Percentiles rank a stretch among this genome's conserved stretches.
phyloP scores from a whole-genome alignment of 352 stramenopile genomes.

The Phytophthora macrochlamydospora region DNA sequence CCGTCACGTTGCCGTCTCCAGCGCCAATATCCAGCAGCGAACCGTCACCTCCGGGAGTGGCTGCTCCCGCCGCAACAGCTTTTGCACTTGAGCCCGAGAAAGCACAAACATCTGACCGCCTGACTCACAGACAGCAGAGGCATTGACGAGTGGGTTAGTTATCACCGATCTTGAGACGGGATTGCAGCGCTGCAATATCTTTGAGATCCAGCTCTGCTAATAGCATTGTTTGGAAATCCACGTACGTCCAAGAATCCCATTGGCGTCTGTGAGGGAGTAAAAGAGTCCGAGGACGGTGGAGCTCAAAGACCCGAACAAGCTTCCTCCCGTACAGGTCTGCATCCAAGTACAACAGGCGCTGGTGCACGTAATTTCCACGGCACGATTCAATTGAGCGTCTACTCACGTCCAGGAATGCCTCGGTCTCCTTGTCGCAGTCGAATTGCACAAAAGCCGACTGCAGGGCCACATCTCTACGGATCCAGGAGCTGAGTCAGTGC shows the following conservation, averaged over 20 bases:
- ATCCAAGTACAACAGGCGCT: constrained; percentile 2
- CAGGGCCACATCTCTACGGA: constrained; percentile 58
- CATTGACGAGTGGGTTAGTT: constrained; percentile 1
- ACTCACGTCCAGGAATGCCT: constrained; percentile 69
- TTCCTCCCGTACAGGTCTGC: constrained; percentile 79
- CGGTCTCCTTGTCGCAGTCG: constrained; percentile 78
- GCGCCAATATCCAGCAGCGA: constrained; percentile 83
- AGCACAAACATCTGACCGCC: constrained; percentile 90
- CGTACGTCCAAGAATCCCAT: constrained; percentile 84
- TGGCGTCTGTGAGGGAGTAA: constrained; percentile 84
- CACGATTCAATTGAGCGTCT: not conserved
- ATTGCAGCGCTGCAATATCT: constrained; percentile 15
- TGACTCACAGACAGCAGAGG: constrained; percentile 21
- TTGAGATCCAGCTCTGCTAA: not conserved
- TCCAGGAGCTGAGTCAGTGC: constrained; percentile 2
- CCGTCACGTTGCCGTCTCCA: constrained; percentile 85
- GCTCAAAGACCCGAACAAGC: constrained; percentile 64
- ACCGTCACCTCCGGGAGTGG: constrained; percentile 30
- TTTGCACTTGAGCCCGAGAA: constrained; percentile 70
- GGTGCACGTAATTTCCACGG: no score
- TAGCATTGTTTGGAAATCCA: constrained; percentile 10
- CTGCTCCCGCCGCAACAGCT: constrained; percentile 58
- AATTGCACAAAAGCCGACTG: constrained; percentile 70
- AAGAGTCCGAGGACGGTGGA: constrained; percentile 78
- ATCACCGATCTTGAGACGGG: constrained; percentile 14